Base-by-base conservation (phyloP, 176 grass and related monocot genomes). In the Oryza meridionalis region DNA sequence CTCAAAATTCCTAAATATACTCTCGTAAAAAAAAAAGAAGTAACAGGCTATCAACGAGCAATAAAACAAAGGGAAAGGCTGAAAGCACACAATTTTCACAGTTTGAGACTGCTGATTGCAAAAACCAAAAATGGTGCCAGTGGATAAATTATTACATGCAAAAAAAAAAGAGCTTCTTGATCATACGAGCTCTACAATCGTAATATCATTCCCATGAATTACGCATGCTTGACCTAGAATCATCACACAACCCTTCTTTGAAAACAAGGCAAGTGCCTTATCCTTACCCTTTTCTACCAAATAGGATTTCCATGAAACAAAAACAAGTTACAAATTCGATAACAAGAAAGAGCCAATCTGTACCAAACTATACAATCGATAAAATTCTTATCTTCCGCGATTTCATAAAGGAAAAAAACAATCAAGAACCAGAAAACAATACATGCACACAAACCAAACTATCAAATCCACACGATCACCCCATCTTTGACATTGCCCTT, bases 401-500 rank as follows among this genome's bases (percentile, higher is more conserved):
- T 11, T n/a, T 10, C 8, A 4, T 33, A 47, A 62, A 0, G 22
- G 3, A 70, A 26, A 53, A 24, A 14, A 21, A 14, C 7, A 42
- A 66, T 6, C 4, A 21, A 11, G 3, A 72, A 66, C 0, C 24
- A 25, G 3, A 22, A 33, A 72, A 75, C 38, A 75, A 42, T 3
- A 46, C 63, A n/a, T 29, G 11, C 42, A 70, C 61, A 70, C 61
- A 49, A 70, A n/a, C 17, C 17, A 9, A 21, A n/a, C 2, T 9
- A 81, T 47, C 21, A 49, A 76, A 12, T 42, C 49, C 63, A 21
- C 27, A 13, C 47, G 63, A 69, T 12, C 47, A 16, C 42, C 42
- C 65, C 72, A 53, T 55, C 31, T 35, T 55, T 55, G 66, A 40
- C 88, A 82, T 82, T 77, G 73, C 5, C 71, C 6, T 16, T 22